Conservation (phyloP, 805 yeast species). For the Myxozyma neglecta region DNA sequence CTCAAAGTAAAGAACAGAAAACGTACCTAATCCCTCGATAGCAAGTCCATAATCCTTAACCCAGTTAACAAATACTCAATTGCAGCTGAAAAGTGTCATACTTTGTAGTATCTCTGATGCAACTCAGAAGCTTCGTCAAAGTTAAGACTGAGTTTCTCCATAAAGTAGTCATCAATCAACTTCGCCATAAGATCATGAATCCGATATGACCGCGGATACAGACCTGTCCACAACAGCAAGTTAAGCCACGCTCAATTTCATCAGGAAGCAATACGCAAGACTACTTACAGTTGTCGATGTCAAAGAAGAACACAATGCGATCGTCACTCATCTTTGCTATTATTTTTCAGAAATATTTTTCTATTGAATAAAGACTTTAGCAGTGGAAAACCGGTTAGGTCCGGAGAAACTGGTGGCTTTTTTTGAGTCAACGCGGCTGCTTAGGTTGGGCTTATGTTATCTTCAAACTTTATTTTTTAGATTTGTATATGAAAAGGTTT, state of each 20-base stretch:
- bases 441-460: not conserved
- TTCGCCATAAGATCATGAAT: slow-evolving; percentile 88
- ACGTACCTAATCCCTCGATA: slow-evolving; percentile 67
- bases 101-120: slow-evolving; percentile 68
- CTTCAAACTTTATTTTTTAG: not conserved
- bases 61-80: not conserved
- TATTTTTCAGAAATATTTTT: not conserved
- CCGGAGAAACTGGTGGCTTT: not conserved
- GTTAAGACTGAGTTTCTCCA: slow-evolving; percentile 55
- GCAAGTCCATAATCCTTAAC: slow-evolving; percentile 82
- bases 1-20: not conserved
- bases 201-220: slow-evolving; percentile 69
- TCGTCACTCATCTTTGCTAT: slow-evolving; percentile 12
- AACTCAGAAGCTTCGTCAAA: slow-evolving; percentile 73
- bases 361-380: no score
- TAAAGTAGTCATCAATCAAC: slow-evolving; percentile 79
- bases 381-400: no score
- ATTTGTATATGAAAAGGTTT: no score
- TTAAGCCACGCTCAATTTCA: not conserved
- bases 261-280: not conserved
- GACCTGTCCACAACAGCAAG: slow-evolving; percentile 33
- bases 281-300: slow-evolving; percentile 77
- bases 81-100: not conserved
- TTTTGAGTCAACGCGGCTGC: slow-evolving; percentile 2
- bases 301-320: slow-evolving; percentile 65